Conservation (phyloP, 495 filamentous ascomycete genomes). For the Aspergillus wentii region DNA sequence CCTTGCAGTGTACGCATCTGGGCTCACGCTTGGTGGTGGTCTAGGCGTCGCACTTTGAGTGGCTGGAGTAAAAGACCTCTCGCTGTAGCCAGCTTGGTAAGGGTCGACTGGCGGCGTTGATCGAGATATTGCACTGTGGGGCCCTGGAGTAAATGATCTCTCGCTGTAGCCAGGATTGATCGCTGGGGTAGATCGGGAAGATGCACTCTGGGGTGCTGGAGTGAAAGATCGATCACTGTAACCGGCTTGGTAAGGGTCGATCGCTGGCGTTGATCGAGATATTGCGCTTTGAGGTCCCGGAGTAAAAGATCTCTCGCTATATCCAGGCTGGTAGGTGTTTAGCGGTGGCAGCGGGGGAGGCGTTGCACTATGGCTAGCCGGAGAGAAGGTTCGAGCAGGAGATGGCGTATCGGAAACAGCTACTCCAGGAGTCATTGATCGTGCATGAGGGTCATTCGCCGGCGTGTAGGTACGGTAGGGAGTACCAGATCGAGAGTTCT, state of each 20-base stretch:
- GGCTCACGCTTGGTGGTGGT: too few species aligned
- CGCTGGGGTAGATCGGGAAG: slow-evolving; percentile 1
- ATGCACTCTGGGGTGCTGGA: neutral
- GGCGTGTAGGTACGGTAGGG: slow-evolving; percentile 13
- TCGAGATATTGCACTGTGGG: neutral
- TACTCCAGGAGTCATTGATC: slow-evolving; percentile 11
- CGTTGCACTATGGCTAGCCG: neutral
- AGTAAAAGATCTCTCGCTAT: neutral
- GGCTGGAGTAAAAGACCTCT: neutral
- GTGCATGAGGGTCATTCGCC: slow-evolving; percentile 10
- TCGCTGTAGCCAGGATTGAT: neutral
- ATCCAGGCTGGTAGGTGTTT: neutral
- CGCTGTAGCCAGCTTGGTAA: neutral
- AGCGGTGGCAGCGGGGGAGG: slow-evolving; percentile 2
- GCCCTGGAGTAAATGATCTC: neutral
- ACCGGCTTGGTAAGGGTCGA: too few species aligned
- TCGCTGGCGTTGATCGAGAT: neutral
- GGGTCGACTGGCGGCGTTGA: slow-evolving; percentile 3
- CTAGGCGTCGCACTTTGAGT: neutral
- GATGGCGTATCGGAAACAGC: neutral
- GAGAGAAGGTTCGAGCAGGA: slow-evolving; percentile 9
- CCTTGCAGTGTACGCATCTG: neutral
- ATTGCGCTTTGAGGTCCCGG: neutral
- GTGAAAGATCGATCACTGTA: slow-evolving; percentile 2
- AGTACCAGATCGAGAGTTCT: neutral